Percentiles rank a stretch among this genome's conserved stretches.
Conservation (phyloP, 2,329 filamentous ascomycete genomes). For the Fusarium tjaetaba region DNA sequence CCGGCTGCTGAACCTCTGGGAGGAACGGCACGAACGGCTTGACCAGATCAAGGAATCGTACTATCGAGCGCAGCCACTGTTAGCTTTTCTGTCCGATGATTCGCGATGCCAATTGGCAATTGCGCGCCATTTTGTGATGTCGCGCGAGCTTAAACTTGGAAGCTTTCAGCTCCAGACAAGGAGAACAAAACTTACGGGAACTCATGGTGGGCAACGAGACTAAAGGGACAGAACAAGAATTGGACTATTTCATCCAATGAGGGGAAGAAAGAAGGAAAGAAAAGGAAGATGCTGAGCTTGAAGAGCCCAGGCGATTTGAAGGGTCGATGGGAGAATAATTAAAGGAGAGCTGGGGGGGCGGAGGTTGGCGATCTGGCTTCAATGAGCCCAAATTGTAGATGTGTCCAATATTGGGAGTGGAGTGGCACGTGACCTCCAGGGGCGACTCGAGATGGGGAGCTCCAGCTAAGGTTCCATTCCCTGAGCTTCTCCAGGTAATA, state of each 20-base stretch:
- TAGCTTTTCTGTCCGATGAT: conserved; percentile 37
- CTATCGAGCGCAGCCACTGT: conserved; percentile 58
- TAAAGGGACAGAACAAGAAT: conserved; percentile 49
- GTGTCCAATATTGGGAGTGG: conserved; percentile 56
- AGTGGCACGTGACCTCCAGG: conserved; percentile 48
- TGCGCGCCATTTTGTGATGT: conserved; percentile 35
- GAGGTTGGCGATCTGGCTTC: conserved; percentile 58
- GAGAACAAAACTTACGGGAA: conserved; percentile 62
- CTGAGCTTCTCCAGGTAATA: conserved; percentile 27
- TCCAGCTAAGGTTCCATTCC: conserved; percentile 13
- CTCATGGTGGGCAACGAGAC: conserved; percentile 60
- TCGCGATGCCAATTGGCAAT: conserved; percentile 36
- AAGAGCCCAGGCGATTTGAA: conserved; percentile 50
- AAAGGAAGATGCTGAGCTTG: conserved; percentile 50
- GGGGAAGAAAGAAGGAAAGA: conserved; percentile 48
- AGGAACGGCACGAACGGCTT: conserved; percentile 99
- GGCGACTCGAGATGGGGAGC: conserved; percentile 6
- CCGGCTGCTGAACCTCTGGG: conserved; percentile 97
- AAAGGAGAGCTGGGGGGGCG: conserved; percentile 50
- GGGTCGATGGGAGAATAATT: conserved; percentile 47
- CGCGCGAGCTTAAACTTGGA: conserved; percentile 30
- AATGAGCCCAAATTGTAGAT: conserved; percentile 54
- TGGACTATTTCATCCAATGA: conserved; percentile 54
- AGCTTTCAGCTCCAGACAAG: conserved; percentile 30
- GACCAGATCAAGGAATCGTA: conserved; percentile 99